Percentiles rank a stretch among this genome's conserved stretches.
phyloP scores from a whole-genome alignment of 805 yeast species.

The Nakazawaea ambrosiae region DNA sequence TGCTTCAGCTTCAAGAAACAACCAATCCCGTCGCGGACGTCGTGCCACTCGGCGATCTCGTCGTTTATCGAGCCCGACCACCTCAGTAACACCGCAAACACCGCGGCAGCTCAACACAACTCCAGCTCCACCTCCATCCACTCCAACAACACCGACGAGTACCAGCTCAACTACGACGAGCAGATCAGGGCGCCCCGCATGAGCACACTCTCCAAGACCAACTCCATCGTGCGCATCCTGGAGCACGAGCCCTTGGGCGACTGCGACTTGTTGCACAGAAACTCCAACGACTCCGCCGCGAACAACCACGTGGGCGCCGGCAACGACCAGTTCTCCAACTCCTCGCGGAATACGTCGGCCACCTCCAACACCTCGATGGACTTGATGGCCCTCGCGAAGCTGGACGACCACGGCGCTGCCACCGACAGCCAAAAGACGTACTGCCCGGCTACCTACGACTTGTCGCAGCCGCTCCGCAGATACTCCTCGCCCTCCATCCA shows the following conservation, averaged over 20 bases:
- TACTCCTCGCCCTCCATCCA: conserved; percentile 21
- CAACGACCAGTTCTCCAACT: conserved; percentile 10
- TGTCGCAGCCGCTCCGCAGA: conserved; percentile 31
- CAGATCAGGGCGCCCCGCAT: conserved; percentile 50
- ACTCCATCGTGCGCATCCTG: conserved; percentile 9
- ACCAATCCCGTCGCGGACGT: conserved; percentile 8
- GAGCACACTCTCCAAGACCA: conserved; percentile 20
- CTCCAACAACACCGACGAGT: neutral
- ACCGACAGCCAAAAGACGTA: conserved; percentile 17
- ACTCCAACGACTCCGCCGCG: conserved; percentile 6
- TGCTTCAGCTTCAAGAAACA: conserved; percentile 11
- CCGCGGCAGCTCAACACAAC: neutral
- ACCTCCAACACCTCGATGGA: conserved; percentile 10
- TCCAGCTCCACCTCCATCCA: neutral
- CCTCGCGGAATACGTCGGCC: conserved; percentile 11
- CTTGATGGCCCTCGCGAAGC: neutral
- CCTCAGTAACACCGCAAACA: neutral
- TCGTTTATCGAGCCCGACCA: conserved; percentile 10
- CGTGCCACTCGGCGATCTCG: conserved; percentile 10
- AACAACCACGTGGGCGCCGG: neutral
- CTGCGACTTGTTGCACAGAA: conserved; percentile 9
- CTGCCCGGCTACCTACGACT: conserved; percentile 41
- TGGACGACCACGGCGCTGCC: neutral
- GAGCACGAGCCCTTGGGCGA: conserved; percentile 13
- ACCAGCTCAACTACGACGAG: conserved; percentile 37